Percentiles rank a stretch among this genome's conserved stretches.
Evolutionary conservation across 768 basidiomycete species (phyloP).

Genomic region (Lactarius vividus): DNA sequence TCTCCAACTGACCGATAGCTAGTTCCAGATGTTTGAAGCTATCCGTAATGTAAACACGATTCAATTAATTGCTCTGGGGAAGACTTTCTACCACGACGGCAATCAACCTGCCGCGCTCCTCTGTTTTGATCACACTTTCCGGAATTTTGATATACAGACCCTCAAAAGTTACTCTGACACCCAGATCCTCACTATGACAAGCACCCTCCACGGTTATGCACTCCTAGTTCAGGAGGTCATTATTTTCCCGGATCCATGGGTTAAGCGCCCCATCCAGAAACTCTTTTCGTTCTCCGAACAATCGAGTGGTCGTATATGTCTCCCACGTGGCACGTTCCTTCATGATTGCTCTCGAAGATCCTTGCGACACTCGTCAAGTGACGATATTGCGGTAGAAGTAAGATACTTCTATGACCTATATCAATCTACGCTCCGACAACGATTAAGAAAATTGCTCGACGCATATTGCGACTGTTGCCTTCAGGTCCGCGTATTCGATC

Average conservation of each 20-base stretch:
- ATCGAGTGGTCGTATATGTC: conserved; percentile 12
- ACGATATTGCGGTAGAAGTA: conserved; percentile 10
- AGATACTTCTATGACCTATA: conserved; percentile 7
- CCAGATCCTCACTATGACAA: background rate
- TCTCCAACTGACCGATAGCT: background rate
- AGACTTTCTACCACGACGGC: background rate
- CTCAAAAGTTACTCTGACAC: background rate
- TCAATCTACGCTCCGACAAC: background rate
- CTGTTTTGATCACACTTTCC: conserved; percentile 22
- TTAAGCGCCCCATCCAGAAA: background rate
- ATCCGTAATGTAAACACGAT: background rate
- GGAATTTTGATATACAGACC: background rate
- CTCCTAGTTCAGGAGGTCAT: background rate
- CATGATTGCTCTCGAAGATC: background rate
- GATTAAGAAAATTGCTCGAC: conserved; percentile 13
- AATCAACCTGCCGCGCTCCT: conserved; percentile 21
- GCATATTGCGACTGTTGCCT: conserved; percentile 11
- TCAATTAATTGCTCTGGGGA: conserved; percentile 1
- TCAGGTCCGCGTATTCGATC: conserved; percentile 16
- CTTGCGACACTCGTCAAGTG: background rate
- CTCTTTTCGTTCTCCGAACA: conserved; percentile 15
- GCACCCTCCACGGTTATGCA: conserved; percentile 9
- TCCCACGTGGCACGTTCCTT: conserved; percentile 15
- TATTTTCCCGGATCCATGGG: conserved; percentile 5
- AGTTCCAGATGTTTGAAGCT: conserved; percentile 21